Evolutionary conservation across 2,329 filamentous ascomycete species (phyloP).

Genomic region (Hirsutella rhossiliensis): DNA sequence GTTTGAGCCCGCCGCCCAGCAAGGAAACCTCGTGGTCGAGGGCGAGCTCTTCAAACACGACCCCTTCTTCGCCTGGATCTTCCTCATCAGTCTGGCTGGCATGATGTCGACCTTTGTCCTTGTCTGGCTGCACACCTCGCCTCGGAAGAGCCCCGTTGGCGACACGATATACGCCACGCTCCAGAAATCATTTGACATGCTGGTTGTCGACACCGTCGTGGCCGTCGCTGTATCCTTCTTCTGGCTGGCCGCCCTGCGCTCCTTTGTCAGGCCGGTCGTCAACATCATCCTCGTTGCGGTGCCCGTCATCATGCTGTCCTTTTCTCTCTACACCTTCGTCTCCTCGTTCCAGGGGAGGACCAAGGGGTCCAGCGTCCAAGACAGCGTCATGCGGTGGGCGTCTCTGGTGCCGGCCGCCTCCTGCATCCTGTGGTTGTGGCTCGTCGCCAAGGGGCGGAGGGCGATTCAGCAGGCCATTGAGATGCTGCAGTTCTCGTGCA

Average conservation of each 20-base stretch:
- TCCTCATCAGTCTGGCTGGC: slow-evolving; percentile 70
- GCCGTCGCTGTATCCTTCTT: slow-evolving; percentile 76
- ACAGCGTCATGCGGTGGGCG: slow-evolving; percentile 78
- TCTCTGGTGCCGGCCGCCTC: slow-evolving; percentile 65
- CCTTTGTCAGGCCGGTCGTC: slow-evolving; percentile 78
- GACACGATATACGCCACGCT: slow-evolving; percentile 92
- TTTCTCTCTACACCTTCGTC: slow-evolving; percentile 83
- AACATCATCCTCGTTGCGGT: slow-evolving; percentile 72
- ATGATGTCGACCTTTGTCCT: slow-evolving; percentile 83
- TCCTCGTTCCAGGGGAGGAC: slow-evolving; percentile 73
- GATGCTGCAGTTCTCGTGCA: slow-evolving; percentile 85
- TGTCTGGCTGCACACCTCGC: slow-evolving; percentile 77
- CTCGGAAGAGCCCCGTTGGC: slow-evolving; percentile 60
- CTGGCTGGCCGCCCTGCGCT: slow-evolving; percentile 80
- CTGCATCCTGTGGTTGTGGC: slow-evolving; percentile 70
- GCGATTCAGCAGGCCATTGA: slow-evolving; percentile 73
- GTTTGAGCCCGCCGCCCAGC: slow-evolving; percentile 19
- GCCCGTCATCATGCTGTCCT: slow-evolving; percentile 75
- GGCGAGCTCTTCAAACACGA: slow-evolving; percentile 72
- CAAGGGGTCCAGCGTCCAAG: slow-evolving; percentile 70
- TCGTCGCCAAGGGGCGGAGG: slow-evolving; percentile 67
- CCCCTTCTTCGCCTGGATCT: slow-evolving; percentile 83
- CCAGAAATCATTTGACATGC: slow-evolving; percentile 74
- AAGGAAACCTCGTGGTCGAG: slow-evolving; percentile 41
- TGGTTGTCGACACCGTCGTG: slow-evolving; percentile 85